Evolutionary conservation across 768 basidiomycete genomes (phyloP).

Genomic region (Suillus weaverae): DNA sequence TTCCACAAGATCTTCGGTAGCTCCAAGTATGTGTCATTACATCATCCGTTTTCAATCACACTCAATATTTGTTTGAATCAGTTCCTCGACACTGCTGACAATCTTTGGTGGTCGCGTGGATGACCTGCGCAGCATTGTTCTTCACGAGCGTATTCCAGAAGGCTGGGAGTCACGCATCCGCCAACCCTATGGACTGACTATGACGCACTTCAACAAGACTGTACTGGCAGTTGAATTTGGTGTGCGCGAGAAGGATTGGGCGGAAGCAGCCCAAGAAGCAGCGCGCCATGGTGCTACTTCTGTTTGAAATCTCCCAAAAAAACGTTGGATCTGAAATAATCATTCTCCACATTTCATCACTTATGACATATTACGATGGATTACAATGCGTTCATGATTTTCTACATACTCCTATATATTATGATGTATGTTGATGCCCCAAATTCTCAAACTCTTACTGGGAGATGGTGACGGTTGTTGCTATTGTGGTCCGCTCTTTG

Average conservation of each 20-base stretch:
- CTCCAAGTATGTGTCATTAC: slow-evolving; percentile 52
- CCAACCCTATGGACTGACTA: slow-evolving; percentile 57
- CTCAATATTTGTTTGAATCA: slow-evolving; percentile 23
- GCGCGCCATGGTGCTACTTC: not conserved
- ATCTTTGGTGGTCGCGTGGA: slow-evolving; percentile 66
- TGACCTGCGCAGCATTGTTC: slow-evolving; percentile 54
- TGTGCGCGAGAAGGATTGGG: slow-evolving; percentile 24
- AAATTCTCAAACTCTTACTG: not conserved
- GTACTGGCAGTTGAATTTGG: slow-evolving; percentile 26
- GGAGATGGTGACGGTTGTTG: not conserved
- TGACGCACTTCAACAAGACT: slow-evolving; percentile 52
- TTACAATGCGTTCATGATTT: not conserved
- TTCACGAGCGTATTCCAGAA: slow-evolving; percentile 68
- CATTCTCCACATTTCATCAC: not conserved
- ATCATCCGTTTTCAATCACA: not conserved
- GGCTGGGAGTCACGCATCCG: slow-evolving; percentile 68
- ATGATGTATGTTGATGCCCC: not conserved
- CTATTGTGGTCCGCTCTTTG: not conserved
- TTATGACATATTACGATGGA: too few species aligned
- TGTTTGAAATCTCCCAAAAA: too few species aligned
- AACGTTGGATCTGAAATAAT: not conserved
- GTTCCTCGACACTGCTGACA: slow-evolving; percentile 65
- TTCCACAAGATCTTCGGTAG: slow-evolving; percentile 68
- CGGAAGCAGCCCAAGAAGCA: not conserved
- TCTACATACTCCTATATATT: not conserved